Base-by-base conservation (phyloP, 2,329 filamentous ascomycete genomes). In the Hypoxylon sp. region DNA sequence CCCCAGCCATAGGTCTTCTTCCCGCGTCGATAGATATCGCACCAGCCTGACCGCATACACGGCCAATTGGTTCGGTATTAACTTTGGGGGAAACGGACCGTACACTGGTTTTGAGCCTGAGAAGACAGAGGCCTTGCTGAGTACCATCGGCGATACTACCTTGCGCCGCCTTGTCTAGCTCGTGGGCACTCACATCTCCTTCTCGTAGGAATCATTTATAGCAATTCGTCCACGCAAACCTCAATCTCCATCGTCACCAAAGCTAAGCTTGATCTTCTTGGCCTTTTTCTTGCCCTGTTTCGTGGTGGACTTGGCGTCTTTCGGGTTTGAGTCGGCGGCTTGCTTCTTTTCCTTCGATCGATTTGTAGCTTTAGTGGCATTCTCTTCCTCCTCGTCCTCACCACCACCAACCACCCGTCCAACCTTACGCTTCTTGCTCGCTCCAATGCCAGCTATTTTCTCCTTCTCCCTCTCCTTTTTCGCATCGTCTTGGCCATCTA, bases 261-360 rank as follows among this genome's bases (percentile, higher is more conserved):
- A 91, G 78, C 89, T 91, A 50, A 91, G 81, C 81, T 91, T 91
- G 66, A 91, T 87, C 81, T 90, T 91, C 79, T 88, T 88, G 3
- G 82, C 80, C 78, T 86, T 86, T 77, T 89, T 89, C 77, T 85
- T 87, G 6, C 72, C 72, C 53, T 71, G 73, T 60, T 77, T 71
- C 60, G 55, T 14, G 42, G 61, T 68, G 50, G 68, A 70, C 60
- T 77, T 71, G 42, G 56, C 25, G 17, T 58, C 56, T 22, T 66
- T 66, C 13, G 54, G 33, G 10, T 22, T 42, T 42, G 46, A 3
- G 2, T 54, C 40, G 35, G 46, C 25, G 17, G 42, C 37, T 1
- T 75, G 72, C 31, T 72, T 74, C 11, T 56, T 55, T 25, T 76
- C 74, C 31, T 72, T 74, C 0, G 13, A 22, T 31, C 51, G 40